phyloP scores from a whole-genome alignment of 1,284 basidiomycete genomes.

The Puccinia triticina region DNA sequence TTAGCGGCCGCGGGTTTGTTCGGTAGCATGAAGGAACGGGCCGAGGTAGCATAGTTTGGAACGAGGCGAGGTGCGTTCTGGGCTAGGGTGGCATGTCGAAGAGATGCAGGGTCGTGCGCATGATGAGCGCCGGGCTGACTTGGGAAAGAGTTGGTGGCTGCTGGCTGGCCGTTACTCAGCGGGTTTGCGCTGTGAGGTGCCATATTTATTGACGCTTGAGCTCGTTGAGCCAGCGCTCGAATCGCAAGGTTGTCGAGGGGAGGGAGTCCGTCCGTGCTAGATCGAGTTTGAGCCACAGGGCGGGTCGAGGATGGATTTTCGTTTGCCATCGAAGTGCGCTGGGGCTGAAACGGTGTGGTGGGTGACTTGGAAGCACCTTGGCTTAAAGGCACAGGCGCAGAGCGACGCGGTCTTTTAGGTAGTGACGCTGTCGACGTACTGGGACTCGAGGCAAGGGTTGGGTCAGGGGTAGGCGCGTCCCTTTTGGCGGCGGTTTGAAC shows the following conservation, averaged over 20 bases:
- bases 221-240: constrained; percentile 8
- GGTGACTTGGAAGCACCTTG: not conserved
- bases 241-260: not conserved
- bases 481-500: constrained; percentile 9
- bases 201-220: not conserved
- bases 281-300: not conserved
- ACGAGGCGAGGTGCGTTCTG: not conserved
- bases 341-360: not conserved
- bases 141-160: not conserved
- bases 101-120: not conserved
- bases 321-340: not conserved
- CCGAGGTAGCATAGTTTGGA: constrained; percentile 26
- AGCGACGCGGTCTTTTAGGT: constrained; percentile 31
- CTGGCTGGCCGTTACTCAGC: not conserved
- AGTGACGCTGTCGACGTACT: not conserved
- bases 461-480: not conserved
- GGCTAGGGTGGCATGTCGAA: not conserved
- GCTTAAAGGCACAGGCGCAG: not conserved
- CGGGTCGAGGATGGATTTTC: not conserved
- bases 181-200: not conserved
- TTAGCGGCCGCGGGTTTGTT: not conserved
- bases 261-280: not conserved
- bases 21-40: constrained; percentile 21
- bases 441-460: constrained; percentile 12
- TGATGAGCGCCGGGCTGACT: not conserved